A percentile compares a stretch with the other conserved stretches of the same genome.
Conservation (phyloP, 441 rosid genomes). For the Cnidoscolus chayamansa region DNA sequence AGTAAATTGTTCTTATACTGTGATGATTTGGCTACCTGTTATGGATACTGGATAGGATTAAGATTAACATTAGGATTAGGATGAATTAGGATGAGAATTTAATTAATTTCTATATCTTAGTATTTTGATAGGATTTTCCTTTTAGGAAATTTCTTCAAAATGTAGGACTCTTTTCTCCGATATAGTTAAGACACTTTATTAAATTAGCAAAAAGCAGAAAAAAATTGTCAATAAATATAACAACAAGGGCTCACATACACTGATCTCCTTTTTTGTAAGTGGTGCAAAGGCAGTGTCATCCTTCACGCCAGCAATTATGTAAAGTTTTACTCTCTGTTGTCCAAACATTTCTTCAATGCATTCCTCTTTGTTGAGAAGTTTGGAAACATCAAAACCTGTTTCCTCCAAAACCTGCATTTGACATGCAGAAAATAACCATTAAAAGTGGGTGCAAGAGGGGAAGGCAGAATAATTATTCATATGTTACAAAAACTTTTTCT, state of each 20-base stretch:
- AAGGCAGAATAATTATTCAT: not conserved
- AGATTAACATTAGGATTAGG: too few species aligned
- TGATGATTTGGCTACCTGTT: too few species aligned
- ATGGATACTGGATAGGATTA: too few species aligned
- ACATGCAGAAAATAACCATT: constrained; percentile 11
- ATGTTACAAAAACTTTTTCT: not conserved
- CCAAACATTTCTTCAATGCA: constrained; percentile 82
- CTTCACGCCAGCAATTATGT: constrained; percentile 78
- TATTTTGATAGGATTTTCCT: too few species aligned
- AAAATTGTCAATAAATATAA: not conserved
- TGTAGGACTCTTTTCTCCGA: too few species aligned
- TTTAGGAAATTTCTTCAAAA: too few species aligned
- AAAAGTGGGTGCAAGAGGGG: not conserved
- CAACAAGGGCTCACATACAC: constrained; percentile 51
- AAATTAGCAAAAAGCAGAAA: not conserved
- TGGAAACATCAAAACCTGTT: constrained; percentile 87
- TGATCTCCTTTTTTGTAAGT: constrained; percentile 92
- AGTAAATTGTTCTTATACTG: too few species aligned
- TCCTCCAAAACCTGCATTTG: constrained; percentile 76
- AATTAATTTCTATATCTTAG: too few species aligned
- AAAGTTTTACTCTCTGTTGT: constrained; percentile 92
- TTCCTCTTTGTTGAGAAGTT: constrained; percentile 74
- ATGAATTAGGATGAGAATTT: too few species aligned
- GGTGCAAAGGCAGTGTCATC: constrained; percentile 91
- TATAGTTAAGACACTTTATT: too few species aligned